phyloP scores from a whole-genome alignment of 2,329 filamentous ascomycete species.

The Fusarium cicatricum region DNA sequence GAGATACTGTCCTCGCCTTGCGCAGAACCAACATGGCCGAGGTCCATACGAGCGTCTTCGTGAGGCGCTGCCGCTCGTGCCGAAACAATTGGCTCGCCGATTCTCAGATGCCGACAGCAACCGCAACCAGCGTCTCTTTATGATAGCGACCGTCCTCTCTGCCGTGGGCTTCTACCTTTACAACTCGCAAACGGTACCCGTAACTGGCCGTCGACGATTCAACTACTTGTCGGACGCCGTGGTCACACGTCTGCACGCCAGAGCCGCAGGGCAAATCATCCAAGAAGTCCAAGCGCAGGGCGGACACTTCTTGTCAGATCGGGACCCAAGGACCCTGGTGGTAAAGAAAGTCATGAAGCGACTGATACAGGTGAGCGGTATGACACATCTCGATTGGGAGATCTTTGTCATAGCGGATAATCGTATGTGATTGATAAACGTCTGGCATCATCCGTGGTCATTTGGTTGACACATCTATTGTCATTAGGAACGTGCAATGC shows the following conservation, averaged over 20 bases:
- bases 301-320: slow-evolving; percentile 63
- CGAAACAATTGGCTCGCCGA: slow-evolving; percentile 37
- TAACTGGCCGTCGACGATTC: slow-evolving; percentile 76
- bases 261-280: slow-evolving; percentile 54
- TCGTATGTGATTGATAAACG: slow-evolving; percentile 44
- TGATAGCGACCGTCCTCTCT: slow-evolving; percentile 51
- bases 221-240: slow-evolving; percentile 68
- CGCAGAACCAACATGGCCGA: slow-evolving; percentile 32
- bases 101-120: slow-evolving; percentile 42
- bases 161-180: slow-evolving; percentile 68
- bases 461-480: slow-evolving; percentile 1
- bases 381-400: slow-evolving; percentile 71
- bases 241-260: slow-evolving; percentile 54
- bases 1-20: slow-evolving; percentile 23
- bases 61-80: slow-evolving; percentile 46
- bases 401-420: slow-evolving; percentile 77
- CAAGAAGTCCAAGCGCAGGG: slow-evolving; percentile 60
- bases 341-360: slow-evolving; percentile 72
- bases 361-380: slow-evolving; percentile 72
- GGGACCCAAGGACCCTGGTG: slow-evolving; percentile 63
- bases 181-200: slow-evolving; percentile 76
- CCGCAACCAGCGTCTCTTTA: slow-evolving; percentile 48
- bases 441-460: neutral
- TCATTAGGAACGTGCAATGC: slow-evolving; percentile 68
- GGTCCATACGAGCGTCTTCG: slow-evolving; percentile 41